Evolutionary conservation across 176 grass and related monocot species (phyloP).

Genomic region (Stipa capillata): DNA sequence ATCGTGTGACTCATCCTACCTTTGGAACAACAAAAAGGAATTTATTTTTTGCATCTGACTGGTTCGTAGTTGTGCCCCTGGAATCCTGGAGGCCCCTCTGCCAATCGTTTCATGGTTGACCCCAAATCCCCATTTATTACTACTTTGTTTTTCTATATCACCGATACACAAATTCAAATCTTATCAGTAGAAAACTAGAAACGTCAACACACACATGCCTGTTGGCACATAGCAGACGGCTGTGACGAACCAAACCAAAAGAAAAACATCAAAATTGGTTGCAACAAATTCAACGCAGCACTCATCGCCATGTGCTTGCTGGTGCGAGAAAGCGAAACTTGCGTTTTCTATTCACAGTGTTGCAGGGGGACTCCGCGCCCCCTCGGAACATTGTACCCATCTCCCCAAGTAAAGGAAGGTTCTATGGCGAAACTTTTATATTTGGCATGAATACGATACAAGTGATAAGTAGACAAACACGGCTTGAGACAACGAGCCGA

Average conservation of each 20-base stretch:
- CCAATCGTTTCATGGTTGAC: not conserved
- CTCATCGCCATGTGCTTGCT: not conserved
- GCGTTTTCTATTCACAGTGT: no score
- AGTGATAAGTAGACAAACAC: no score
- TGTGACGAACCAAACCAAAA: not conserved
- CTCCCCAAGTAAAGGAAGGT: no score
- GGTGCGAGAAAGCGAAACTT: not conserved
- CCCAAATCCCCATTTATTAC: not conserved
- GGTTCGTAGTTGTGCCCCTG: not conserved
- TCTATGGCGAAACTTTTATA: no score
- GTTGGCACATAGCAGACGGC: not conserved
- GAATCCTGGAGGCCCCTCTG: not conserved
- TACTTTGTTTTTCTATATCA: not conserved
- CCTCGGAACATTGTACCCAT: no score
- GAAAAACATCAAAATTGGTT: not conserved
- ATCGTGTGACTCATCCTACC: not conserved
- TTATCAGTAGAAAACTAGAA: not conserved
- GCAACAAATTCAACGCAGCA: no score
- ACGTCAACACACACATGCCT: constrained; percentile 13
- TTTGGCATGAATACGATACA: no score
- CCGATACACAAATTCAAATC: not conserved
- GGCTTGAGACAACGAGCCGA: no score
- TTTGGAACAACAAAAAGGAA: not conserved
- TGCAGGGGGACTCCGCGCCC: no score
- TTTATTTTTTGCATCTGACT: not conserved